phyloP scores from a whole-genome alignment of 2,329 filamentous ascomycete genomes.

The Leptodontidium sp. region DNA sequence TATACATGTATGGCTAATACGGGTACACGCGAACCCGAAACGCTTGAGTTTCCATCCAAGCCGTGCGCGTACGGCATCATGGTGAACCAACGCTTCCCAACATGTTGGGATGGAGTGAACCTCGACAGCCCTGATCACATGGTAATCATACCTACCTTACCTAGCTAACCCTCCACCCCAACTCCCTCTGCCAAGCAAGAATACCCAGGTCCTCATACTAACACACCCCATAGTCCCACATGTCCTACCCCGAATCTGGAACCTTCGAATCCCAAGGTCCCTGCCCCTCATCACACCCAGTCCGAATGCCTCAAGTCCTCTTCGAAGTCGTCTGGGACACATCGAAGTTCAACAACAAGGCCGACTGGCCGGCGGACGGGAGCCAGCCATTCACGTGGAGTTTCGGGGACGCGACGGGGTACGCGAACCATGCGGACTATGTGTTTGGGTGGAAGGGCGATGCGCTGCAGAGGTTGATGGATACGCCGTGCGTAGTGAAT shows the following conservation, averaged over 20 bases:
- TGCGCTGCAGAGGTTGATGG: constrained; percentile 58
- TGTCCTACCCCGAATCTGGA: constrained; percentile 31
- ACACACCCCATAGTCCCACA: constrained; percentile 35
- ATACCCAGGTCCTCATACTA: too few relatives aligned
- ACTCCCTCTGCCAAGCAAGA: too few relatives aligned
- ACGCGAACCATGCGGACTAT: constrained; percentile 60
- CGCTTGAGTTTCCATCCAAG: constrained; percentile 48
- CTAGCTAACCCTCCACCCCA: too few relatives aligned
- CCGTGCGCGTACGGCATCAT: constrained; percentile 46
- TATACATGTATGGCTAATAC: constrained; percentile 52
- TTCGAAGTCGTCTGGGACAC: constrained; percentile 59
- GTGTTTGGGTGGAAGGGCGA: constrained; percentile 60
- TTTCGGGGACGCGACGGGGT: constrained; percentile 54
- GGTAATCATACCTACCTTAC: not conserved
- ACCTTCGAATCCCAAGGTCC: constrained; percentile 29
- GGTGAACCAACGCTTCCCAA: constrained; percentile 43
- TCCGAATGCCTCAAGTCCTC: constrained; percentile 35
- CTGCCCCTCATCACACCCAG: constrained; percentile 34
- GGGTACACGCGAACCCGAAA: constrained; percentile 51
- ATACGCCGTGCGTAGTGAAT: constrained; percentile 56
- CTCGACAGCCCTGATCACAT: constrained; percentile 33
- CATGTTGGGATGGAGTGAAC: constrained; percentile 33
- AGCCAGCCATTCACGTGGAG: constrained; percentile 54
- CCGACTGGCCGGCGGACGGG: constrained; percentile 54
- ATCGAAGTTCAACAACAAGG: constrained; percentile 51